Evolutionary conservation across 495 filamentous ascomycete genomes (phyloP), one percentile per base, ranked within the genome.

Genomic region (Rusavskia elegans): DNA sequence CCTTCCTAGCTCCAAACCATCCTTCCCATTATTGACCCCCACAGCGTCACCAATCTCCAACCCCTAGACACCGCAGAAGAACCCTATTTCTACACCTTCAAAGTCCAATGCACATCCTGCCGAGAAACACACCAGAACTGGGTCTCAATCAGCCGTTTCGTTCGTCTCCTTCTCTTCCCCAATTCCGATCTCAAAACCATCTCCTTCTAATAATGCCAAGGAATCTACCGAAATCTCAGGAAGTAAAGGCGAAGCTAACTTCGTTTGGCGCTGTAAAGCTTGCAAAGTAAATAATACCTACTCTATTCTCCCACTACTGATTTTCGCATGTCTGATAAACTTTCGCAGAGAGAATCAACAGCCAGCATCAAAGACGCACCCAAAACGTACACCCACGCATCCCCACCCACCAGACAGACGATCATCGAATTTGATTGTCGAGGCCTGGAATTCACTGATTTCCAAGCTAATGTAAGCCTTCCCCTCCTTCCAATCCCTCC

Each of bases 251-350:
- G 89, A 97, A 67, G 93, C 92, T 9, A 95, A 95, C 67, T 95
- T 98, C 64, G 92, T 98, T 45, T 97, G 90, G 90, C 85, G 80
- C 63, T 98, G 92, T 74, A 94, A 87, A 65, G 83, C 86, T 57
- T 98, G 87, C 77, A 82, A 79, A 72, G 86, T 87, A 58, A 10
- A 72, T 60, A 64, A 66, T 59, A 62, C 65, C 52, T 20, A 54
- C 20, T 19, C 2, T 37, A 48, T 49, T 30, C 19, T 36, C 16
- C 19, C 10, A 25, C 11, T 29, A 10, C 16, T 25, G 11, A 17
- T 36, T 57, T 38, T 27, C 30, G 6, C 9, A 1, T 16, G 10
- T n/a, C 30, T 48, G 6, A 46, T 17, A 6, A 42, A 48, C 21
- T 10, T 11, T 17, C 2, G 23, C 49, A 82, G 79, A 74, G 78